Evolutionary conservation across 2,329 filamentous ascomycete genomes (phyloP), one percentile per base, ranked within the genome.

Genomic region (Xenosphaeropsis pyriputrescens): DNA sequence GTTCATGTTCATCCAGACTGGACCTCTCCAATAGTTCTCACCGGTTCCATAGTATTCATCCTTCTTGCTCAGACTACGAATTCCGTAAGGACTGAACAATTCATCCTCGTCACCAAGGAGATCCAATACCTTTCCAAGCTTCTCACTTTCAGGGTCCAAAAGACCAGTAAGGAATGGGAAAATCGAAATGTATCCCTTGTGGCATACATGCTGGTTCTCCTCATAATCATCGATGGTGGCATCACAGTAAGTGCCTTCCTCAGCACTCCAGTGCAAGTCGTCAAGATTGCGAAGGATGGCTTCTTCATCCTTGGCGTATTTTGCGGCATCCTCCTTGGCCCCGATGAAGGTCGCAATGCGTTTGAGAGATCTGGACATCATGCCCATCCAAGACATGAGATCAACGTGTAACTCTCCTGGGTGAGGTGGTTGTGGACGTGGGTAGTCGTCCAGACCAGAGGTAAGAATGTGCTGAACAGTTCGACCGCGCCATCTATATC

Each of bases 11-110:
- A 96, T 82, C 89, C 89, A 96, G 17, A 96, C 72, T 0, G 91
- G 86, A 45, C 85, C 83, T 44, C 86, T 74, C 89, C 91, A 98
- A 65, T 98, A 98, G 59, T 98, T 95, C 64, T 98, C 91, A 2
- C 69, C 84, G 0, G 86, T 93, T 31, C 80, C 85, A 57, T 95
- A 96, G 43, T 85, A 73, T 51, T 79, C 67, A 51, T 89, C 81
- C 50, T 75, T 75, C 61, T 80, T 81, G 61, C 86, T 94, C 57
- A 98, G 59, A 59, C 86, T 94, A 43, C 89, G 72, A 44, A 98
- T 72, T n/a, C 91, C 91, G 50, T 83, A 77, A 2, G 79, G 70
- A 52, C 82, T 93, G 76, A 88, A 96, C n/a, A 98, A 65, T 53
- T 95, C 79, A 4, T 86, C 71, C 45, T 85, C 76, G 51, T 94